phyloP scores from a whole-genome alignment of 2,329 filamentous ascomycete genomes.

The Xylaria sp. region DNA sequence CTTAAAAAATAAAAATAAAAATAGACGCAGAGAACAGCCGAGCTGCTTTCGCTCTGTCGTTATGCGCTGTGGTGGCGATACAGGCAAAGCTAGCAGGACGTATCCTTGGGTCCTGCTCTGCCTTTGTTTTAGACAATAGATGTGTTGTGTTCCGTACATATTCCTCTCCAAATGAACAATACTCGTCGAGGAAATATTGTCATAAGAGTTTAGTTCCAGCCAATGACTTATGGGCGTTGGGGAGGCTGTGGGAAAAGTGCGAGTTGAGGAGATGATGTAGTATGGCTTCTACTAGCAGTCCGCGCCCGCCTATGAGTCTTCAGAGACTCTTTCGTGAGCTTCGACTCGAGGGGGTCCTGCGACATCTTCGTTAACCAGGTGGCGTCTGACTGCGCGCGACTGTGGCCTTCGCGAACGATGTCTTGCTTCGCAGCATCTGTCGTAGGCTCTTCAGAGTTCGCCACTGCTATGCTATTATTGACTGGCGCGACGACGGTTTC shows the following conservation, averaged over 20 bases:
- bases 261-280: conserved; percentile 38
- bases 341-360: conserved; percentile 24
- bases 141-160: neutral
- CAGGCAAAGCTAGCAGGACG: neutral
- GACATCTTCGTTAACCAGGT: conserved; percentile 33
- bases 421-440: conserved; percentile 20
- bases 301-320: conserved; percentile 41
- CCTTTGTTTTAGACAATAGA: neutral
- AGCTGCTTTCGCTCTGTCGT: neutral
- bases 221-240: conserved; percentile 9
- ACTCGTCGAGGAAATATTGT: neutral
- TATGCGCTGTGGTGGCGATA: neutral
- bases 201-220: neutral
- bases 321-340: conserved; percentile 27
- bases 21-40: conserved; percentile 5
- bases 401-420: conserved; percentile 37
- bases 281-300: conserved; percentile 42
- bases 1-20: neutral
- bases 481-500: conserved; percentile 24
- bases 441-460: conserved; percentile 18
- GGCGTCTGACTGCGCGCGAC: conserved; percentile 40
- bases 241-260: conserved; percentile 40
- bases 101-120: neutral
- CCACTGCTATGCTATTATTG: conserved; percentile 8
- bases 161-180: neutral